Conservation (phyloP, 2,329 filamentous ascomycete species). For the Calcarisporium arbuscula region DNA sequence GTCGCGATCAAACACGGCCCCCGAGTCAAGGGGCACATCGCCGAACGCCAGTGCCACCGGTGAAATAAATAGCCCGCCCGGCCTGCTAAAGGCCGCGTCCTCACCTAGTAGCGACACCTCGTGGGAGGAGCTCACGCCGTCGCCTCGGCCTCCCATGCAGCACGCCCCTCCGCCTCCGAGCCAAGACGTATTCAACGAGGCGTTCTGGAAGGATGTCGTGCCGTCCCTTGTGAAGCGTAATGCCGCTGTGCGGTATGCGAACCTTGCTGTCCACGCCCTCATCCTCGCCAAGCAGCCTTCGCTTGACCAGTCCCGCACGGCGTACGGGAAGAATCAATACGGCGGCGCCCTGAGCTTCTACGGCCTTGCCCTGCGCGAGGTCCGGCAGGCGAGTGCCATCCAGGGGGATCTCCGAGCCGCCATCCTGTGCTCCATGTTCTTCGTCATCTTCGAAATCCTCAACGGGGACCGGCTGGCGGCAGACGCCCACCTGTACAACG, state of each 20-base stretch:
- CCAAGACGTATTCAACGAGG: constrained; percentile 25
- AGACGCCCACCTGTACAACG: constrained; percentile 28
- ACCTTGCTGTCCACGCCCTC: constrained; percentile 29
- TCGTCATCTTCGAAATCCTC: constrained; percentile 29
- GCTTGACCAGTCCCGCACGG: constrained; percentile 5
- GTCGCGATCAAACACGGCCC: too few species aligned
- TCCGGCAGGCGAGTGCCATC: constrained; percentile 14
- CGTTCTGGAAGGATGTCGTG: constrained; percentile 28
- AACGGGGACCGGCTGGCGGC: constrained; percentile 29
- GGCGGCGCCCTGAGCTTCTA: constrained; percentile 25
- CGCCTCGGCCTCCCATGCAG: background rate
- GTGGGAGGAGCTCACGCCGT: background rate
- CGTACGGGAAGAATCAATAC: constrained; percentile 18
- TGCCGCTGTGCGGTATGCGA: constrained; percentile 28
- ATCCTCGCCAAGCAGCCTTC: constrained; percentile 19
- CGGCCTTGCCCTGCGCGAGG: constrained; percentile 23
- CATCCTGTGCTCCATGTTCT: constrained; percentile 29
- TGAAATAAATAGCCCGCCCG: too few species aligned
- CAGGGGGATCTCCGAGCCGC: constrained; percentile 18
- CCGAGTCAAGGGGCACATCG: too few species aligned
- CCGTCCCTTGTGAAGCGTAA: constrained; percentile 26
- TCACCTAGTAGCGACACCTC: constrained; percentile 1
- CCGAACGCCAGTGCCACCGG: too few species aligned
- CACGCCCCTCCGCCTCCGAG: too few species aligned
- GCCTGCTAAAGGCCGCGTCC: too few species aligned